Evolutionary conservation across 2,329 filamentous ascomycete genomes (phyloP).

Genomic region (Aspergillus sp.): DNA sequence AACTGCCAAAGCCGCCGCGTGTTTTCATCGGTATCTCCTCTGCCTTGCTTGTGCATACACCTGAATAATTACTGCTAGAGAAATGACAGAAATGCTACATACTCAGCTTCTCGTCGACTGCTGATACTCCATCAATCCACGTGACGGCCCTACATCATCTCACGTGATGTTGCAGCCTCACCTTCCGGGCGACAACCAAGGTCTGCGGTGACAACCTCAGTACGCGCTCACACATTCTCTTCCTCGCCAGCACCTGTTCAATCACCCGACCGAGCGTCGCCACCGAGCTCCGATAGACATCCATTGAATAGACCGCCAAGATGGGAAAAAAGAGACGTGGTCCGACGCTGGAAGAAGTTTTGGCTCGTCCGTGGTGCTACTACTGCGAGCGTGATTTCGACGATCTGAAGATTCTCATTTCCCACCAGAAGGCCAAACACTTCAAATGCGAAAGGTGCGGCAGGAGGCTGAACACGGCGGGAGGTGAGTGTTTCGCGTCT

Average conservation of each 20-base stretch:
- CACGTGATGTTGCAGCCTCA: conserved; percentile 5
- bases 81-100: too few relatives aligned
- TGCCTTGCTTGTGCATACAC: too few relatives aligned
- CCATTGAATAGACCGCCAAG: not conserved
- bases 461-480: conserved; percentile 86
- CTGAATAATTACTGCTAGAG: too few relatives aligned
- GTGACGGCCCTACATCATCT: not conserved
- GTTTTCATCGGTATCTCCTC: too few relatives aligned
- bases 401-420: conserved; percentile 92
- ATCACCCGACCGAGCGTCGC: not conserved
- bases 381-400: conserved; percentile 99
- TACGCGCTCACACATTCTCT: not conserved
- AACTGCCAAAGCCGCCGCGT: too few relatives aligned
- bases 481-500: conserved; percentile 62
- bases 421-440: conserved; percentile 98
- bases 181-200: not conserved
- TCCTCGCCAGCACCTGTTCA: not conserved
- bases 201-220: not conserved
- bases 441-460: conserved; percentile 95
- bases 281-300: not conserved
- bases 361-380: conserved; percentile 92
- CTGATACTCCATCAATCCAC: not conserved
- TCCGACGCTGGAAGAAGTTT: conserved; percentile 82
- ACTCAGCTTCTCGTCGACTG: too few relatives aligned
- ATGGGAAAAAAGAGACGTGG: conserved; percentile 92